Evolutionary conservation across 176 grass and related monocot species (phyloP), one percentile per base, ranked within the genome.

Genomic region (Poa annua): DNA sequence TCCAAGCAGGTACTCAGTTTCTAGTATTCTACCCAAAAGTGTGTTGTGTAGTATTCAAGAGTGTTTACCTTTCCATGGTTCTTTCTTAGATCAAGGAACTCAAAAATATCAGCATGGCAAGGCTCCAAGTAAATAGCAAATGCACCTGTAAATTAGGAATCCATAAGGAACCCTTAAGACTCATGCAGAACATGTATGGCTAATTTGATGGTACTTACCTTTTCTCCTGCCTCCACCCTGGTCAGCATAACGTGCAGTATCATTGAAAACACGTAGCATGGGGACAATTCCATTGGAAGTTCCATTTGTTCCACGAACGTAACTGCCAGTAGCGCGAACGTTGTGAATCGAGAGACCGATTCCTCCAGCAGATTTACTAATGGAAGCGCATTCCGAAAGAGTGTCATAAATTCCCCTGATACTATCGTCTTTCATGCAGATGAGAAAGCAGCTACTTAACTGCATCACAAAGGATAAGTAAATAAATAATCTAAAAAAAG

Each of bases 381-480:
- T 98, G 13, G 90, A 83, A 55, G 90, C 95, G 69, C 95, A 98
- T 86, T 98, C 95, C 12, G 90, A 91, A 14, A 98, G 75, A 49
- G 95, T 98, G 47, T 98, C 95, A 91, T 97, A 97, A 38, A 97
- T 94, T 39, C 95, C 95, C 84, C 94, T 92, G 9, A 97, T 97
- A 33, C 90, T 94, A 77, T 97, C 95, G 7, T 97, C 95, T 87
- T 98, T 98, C 92, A 98, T 94, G 90, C 90, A 98, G 60, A 98
- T 61, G 16, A 95, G 88, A 75, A 98, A 98, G 61, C 95, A 98
- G 86, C 79, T 88, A 52, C 88, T 88, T 78, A 90, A 72, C 92
- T 91, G 77, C 66, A 79, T 52, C 79, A 64, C 36, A 56, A 20
- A 26, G 36, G 81, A 80, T 15, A 64, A 19, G 60, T 51, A n/a